Evolutionary conservation across 768 basidiomycete genomes (phyloP), one percentile per base, ranked within the genome.

Genomic region (Phaffia tasmanica): DNA sequence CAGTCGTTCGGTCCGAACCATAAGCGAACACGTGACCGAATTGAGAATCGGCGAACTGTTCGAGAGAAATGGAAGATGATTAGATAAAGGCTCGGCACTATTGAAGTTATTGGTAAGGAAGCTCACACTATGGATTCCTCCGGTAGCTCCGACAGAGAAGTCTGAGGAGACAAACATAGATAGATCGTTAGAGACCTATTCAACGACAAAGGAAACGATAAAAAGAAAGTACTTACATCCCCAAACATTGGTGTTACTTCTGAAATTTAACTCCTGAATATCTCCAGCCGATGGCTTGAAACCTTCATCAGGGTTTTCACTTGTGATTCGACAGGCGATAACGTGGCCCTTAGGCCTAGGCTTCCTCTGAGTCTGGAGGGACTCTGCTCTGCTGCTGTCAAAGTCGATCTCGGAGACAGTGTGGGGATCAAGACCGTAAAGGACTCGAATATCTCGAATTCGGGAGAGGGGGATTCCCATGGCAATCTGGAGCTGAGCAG

Each of bases 1-100:
- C 88, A 77, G 98, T 93, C 68, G 83, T 80, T 71, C 95, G 89
- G 75, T 98, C 94, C 77, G 93, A 88, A 62, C 95, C 95, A 72
- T 97, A 97, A 21, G 94, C 95, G 72, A 99, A 99, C 75, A 98
- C 97, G 75, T 99, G 95, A 63, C 95, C 95, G 73, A 99, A 98
- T 73, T 99, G 95, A 11, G 94, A 98, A 77, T 99, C 95, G 51
- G 95, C 95, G 73, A 92, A 98, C 77, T 99, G 27, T 9, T 9
- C 5, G 30, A 42, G 32, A 8, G 4, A 9, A 32, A 11, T 8
- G 35, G 35, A 32, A 25, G 47, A 35, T 5, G 27, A 30, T 63
- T n/a, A n/a, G n/a, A n/a, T n/a, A n/a, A n/a, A n/a, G n/a, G n/a
- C n/a, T n/a, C 15, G 32, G 48, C n/a, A 23, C 46, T n/a, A 49